Evolutionary conservation across 2,329 filamentous ascomycete species (phyloP), one percentile per base, ranked within the genome.

Genomic region (Clonostachys byssicola): DNA sequence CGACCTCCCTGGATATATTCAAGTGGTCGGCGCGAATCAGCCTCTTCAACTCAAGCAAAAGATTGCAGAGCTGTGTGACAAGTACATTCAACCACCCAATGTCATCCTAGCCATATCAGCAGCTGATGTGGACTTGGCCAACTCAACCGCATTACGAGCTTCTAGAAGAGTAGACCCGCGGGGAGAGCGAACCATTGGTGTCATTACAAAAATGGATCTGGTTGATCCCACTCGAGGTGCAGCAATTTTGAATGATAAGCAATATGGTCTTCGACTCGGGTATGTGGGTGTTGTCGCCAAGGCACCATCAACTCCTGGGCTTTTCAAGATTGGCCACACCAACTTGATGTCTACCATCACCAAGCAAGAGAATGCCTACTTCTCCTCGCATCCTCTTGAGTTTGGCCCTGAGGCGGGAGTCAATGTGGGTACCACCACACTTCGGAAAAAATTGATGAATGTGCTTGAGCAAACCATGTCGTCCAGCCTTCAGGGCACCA

Each of bases 171-270:
- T 97, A 30, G 94, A 99, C 60, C 94, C 94, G 2, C 80, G 94
- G 51, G 94, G 94, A 47, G 94, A 99, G 69, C 81, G 94, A 52
- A 99, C 94, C 0, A 99, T 99, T 60, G 94, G 94, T 41, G 94
- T 99, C n/a, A 86, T 99, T 40, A 99, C 94, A 4, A 99, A 99
- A 72, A 96, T 99, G 92, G 94, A 99, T 60, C 77, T 99, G 18
- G 92, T 99, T 8, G 92, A 97, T 56, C 79, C 94, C 4, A 73
- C 75, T 8, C 83, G 92, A 49, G 94, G 92, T 33, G 79, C 82
- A 13, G 77, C 81, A 35, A 89, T 99, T 34, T 74, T 99, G 17
- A 85, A 78, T 23, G 92, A 99, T 64, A 86, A 84, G 61, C 95
- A 97, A 64, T 99, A 99, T 60, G 92, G 94, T 39, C 75, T 99